These are phyloP conservation scores for Dichomitus squalens DNA, from an alignment of 1,284 basidiomycete species.

Conservation along the genomic window DNA sequence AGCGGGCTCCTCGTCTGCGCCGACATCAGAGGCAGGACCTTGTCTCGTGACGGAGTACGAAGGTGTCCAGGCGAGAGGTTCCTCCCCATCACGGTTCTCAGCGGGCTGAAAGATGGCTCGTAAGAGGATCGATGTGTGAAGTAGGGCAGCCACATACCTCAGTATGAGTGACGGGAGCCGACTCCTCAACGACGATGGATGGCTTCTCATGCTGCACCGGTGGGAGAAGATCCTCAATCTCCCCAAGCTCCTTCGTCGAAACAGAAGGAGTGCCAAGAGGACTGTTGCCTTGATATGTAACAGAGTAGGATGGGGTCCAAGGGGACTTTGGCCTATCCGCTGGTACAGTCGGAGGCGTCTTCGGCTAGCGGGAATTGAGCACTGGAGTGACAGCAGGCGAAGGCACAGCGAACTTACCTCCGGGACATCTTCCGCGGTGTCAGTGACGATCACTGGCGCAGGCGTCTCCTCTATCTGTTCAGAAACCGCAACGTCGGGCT, in stretches of 20 bases:
- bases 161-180: background rate
- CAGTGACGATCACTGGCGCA: conserved; percentile 20
- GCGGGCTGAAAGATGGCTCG: background rate
- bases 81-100: background rate
- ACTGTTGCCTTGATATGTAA: conserved; percentile 27
- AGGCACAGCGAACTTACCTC: conserved; percentile 3
- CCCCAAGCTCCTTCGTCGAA: conserved; percentile 13
- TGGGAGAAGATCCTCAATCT: conserved; percentile 12
- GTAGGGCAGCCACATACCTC: background rate
- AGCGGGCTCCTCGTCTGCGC: conserved; percentile 9
- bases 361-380: conserved; percentile 8
- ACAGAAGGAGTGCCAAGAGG: conserved; percentile 15
- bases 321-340: conserved; percentile 24
- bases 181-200: conserved; percentile 15
- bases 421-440: conserved; percentile 8
- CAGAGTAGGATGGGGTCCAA: conserved; percentile 31
- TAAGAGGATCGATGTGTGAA: background rate
- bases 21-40: conserved; percentile 31
- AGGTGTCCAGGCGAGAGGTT: conserved; percentile 28
- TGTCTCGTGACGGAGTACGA: conserved; percentile 35
- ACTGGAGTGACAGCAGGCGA: background rate
- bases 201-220: conserved; percentile 8
- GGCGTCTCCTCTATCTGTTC: conserved; percentile 2
- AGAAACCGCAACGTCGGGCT: conserved; percentile 6
- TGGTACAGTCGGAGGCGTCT: conserved; percentile 9